Conservation (phyloP, 306 rosid genomes). For the Malus sylvestris region DNA sequence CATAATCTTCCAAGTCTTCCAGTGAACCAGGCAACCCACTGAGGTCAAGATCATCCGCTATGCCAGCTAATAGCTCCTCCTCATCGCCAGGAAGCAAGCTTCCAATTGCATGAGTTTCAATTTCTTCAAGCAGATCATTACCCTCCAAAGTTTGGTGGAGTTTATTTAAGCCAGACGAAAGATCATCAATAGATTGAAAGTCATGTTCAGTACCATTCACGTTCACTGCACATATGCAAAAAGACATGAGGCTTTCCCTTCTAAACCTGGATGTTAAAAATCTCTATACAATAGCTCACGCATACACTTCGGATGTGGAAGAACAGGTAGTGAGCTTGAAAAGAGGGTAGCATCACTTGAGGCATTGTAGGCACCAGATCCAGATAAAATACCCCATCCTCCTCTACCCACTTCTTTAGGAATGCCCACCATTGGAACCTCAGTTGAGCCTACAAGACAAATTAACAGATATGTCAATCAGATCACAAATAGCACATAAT, state of each 20-base stretch:
- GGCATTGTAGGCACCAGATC: slow-evolving; percentile 44
- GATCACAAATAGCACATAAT: not conserved
- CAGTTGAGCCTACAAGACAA: slow-evolving; percentile 39
- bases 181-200: slow-evolving; percentile 43
- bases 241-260: slow-evolving; percentile 10
- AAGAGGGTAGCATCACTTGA: slow-evolving; percentile 73
- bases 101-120: slow-evolving; percentile 39
- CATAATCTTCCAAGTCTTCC: slow-evolving; percentile 82
- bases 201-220: slow-evolving; percentile 43
- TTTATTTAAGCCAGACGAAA: slow-evolving; percentile 41
- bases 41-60: slow-evolving; percentile 72
- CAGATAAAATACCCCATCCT: slow-evolving; percentile 45
- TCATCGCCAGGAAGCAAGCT: slow-evolving; percentile 68
- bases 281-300: slow-evolving; percentile 3
- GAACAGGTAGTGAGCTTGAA: slow-evolving; percentile 76
- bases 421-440: slow-evolving; percentile 37
- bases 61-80: slow-evolving; percentile 71
- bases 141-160: slow-evolving; percentile 34
- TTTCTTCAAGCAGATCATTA: slow-evolving; percentile 42
- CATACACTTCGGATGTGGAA: slow-evolving; percentile 69
- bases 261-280: not conserved
- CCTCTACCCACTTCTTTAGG: slow-evolving; percentile 34
- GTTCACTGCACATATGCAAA: slow-evolving; percentile 51
- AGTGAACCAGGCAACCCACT: slow-evolving; percentile 72
- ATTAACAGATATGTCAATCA: slow-evolving; percentile 5